Evolutionary conservation across 345 rosid genomes (phyloP), one percentile per base, ranked within the genome.

Genomic region (Dipteronia sinensis): DNA sequence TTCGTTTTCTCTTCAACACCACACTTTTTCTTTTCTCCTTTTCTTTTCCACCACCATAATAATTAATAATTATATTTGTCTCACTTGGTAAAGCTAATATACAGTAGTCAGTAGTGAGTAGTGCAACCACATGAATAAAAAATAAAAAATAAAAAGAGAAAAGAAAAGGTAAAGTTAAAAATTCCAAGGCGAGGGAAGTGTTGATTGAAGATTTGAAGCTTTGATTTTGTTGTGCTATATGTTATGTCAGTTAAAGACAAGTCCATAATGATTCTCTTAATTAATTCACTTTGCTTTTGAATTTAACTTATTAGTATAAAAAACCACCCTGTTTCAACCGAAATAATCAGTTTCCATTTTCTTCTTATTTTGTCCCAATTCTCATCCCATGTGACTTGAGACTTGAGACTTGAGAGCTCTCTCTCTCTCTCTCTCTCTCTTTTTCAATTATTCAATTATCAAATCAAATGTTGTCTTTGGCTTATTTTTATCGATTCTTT

Each of bases 311-410:
- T 75, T 46, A 53, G 76, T 23, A 78, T 78, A 74, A 80, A 61
- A 71, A 65, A 66, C 78, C 34, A 61, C 73, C 76, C 76, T 38
- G 58, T 76, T 86, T 81, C 85, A 86, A 82, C 85, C 86, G n/a
- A 82, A 27, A 34, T 4, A 34, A 34, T 34, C 38, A 34, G 38
- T 34, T 34, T 34, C 38, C 38, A 34, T 34, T 34, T 34, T 34
- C 6, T 4, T 34, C 0, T 31, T 31, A 2, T 31, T 31, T 31
- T 31, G 34, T 4, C 3, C 34, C 34, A 31, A 31, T 66, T 69
- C 25, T 38, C 61, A 23, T 27, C 69, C 74, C 84, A 81, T 82
- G 87, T 80, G 86, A 75, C 74, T 53, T 42, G 46, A 7, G 44
- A 75, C 74, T 53, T 42, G 46, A 7, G 44, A 40, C 9, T 40